Evolutionary conservation across 2,329 filamentous ascomycete species (phyloP).

Genomic region (Colletotrichum eremochloae): DNA sequence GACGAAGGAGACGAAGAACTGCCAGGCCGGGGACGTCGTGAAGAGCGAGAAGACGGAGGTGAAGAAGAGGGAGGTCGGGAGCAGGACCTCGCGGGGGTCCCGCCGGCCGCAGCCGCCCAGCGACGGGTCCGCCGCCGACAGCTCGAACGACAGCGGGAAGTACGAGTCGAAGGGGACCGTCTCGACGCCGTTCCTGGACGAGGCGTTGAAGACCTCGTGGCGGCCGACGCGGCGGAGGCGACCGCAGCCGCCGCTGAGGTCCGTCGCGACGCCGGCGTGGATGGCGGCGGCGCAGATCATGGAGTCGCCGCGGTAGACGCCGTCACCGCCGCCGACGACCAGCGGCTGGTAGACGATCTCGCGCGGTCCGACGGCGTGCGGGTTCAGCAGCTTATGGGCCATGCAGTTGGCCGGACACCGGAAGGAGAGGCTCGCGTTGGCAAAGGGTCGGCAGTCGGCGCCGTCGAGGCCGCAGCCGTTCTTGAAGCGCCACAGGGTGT

Average conservation of each 20-base stretch:
- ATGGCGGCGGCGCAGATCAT: conserved; percentile 89
- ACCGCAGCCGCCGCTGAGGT: conserved; percentile 82
- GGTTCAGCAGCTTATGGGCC: conserved; percentile 75
- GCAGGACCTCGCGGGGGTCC: conserved; percentile 86
- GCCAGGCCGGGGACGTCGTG: conserved; percentile 80
- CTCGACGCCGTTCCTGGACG: conserved; percentile 77
- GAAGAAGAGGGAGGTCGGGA: conserved; percentile 87
- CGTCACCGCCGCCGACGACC: conserved; percentile 72
- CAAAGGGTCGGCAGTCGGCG: conserved; percentile 80
- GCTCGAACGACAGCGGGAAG: conserved; percentile 89
- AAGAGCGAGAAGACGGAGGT: conserved; percentile 84
- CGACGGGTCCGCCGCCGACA: conserved; percentile 68
- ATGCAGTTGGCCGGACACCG: conserved; percentile 80
- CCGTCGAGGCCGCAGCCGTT: conserved; percentile 77
- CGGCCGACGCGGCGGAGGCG: conserved; percentile 81
- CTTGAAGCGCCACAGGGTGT: conserved; percentile 36
- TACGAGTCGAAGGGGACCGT: conserved; percentile 87
- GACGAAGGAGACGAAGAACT: conserved; percentile 87
- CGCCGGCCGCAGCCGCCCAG: conserved; percentile 71
- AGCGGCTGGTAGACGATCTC: conserved; percentile 73
- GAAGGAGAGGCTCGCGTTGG: conserved; percentile 77
- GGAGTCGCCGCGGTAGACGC: conserved; percentile 88
- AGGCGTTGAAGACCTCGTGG: conserved; percentile 71
- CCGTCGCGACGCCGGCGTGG: conserved; percentile 82
- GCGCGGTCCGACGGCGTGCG: conserved; percentile 79